Evolutionary conservation across 345 rosid genomes (phyloP).

Genomic region (Gossypium sturtianum): DNA sequence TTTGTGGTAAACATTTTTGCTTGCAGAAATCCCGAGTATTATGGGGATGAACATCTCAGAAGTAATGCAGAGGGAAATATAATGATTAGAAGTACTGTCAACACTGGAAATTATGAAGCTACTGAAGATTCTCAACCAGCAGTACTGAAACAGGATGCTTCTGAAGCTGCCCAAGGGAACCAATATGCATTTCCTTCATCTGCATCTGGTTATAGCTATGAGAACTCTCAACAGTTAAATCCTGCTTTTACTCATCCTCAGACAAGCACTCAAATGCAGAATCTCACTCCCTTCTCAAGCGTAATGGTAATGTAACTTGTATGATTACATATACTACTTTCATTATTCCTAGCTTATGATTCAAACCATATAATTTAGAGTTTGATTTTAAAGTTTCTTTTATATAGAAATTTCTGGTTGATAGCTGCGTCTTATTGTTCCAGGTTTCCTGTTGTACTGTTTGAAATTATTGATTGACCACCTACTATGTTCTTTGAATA

Average conservation of each 20-base stretch:
- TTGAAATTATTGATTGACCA: neutral
- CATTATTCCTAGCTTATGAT: neutral
- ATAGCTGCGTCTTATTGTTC: neutral
- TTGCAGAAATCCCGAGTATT: slow-evolving; percentile 66
- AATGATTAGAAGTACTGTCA: slow-evolving; percentile 37
- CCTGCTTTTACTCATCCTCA: slow-evolving; percentile 47
- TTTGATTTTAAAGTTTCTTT: neutral
- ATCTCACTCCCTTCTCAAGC: slow-evolving; percentile 59
- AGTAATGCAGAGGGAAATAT: slow-evolving; percentile 50
- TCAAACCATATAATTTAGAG: neutral
- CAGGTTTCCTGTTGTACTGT: neutral
- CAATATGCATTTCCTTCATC: slow-evolving; percentile 73
- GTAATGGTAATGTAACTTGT: slow-evolving; percentile 54
- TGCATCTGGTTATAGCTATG: slow-evolving; percentile 57
- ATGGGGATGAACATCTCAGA: slow-evolving; percentile 65
- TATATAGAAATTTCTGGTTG: neutral
- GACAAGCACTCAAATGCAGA: slow-evolving; percentile 64
- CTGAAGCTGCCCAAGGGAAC: slow-evolving; percentile 55
- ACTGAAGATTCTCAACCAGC: slow-evolving; percentile 54
- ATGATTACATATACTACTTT: neutral
- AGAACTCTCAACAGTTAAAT: slow-evolving; percentile 56
- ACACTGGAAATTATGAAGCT: slow-evolving; percentile 50
- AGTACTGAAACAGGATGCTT: slow-evolving; percentile 52
- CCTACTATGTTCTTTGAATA: neutral
- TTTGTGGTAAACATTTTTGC: neutral